Evolutionary conservation across 2,329 filamentous ascomycete genomes (phyloP), one percentile per base, ranked within the genome.

Genomic region (Sporothrix brasiliensis): DNA sequence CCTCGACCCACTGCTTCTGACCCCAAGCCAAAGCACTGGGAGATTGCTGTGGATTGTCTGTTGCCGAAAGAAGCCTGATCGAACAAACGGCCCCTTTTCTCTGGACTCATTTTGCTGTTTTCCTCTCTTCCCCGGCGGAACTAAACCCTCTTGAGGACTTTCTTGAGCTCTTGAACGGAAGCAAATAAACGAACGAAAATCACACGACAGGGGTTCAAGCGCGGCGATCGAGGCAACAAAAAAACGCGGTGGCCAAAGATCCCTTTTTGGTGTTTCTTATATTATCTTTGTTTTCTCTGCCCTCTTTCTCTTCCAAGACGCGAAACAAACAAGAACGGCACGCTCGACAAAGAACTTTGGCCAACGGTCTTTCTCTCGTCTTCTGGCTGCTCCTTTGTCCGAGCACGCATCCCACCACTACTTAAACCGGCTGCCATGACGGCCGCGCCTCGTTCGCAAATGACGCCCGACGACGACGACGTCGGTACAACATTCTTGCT

Each of bases 391-490:
- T 27, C 21, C 34, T 61, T 61, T 52, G 27, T 39, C 34, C 47
- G n/a, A 9, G 21, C n/a, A 21, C 49, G 58, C 3, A 34, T 49
- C 19, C 24, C 63, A 67, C 14, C 50, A 27, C 49, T 41, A 14
- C 47, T 44, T 7, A 44, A 60, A 56, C 13, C 39, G 21, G 21
- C 49, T 67, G 58, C 63, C 65, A 73, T 70, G 72, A 71, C 72
- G n/a, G 56, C 52, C 7, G 54, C 27, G 27, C 27, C 66, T 47
- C 68, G 71, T 30, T 21, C 49, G 9, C 71, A 50, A 41, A 63
- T 72, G 60, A 67, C 68, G 16, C 63, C 71, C 52, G 70, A 73
- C 70, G 71, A 67, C 70, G 71, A 68, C 63, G 70, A 74, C 70
- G 68, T 67, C 44, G 70, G 53, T 6, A 49, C 44, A 50, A 69